A percentile compares a stretch with the other conserved stretches of the same genome.
Conservation (phyloP, 768 basidiomycete species). For the Podaxis pistillaris region DNA sequence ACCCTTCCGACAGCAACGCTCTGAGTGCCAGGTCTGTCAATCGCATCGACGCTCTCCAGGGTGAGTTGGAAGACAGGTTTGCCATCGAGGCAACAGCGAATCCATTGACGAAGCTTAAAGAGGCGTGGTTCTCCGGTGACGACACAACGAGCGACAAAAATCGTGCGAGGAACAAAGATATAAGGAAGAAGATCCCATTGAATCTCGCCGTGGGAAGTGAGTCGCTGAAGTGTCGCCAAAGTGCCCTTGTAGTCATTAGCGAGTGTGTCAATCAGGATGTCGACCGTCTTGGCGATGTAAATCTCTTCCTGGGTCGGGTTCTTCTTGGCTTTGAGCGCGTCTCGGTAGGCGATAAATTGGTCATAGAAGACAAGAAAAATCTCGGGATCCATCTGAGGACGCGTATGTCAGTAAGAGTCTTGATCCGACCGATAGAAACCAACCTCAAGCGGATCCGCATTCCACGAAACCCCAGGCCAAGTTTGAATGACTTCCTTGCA, state of each 20-base stretch:
- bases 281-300: conserved; percentile 43
- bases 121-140: conserved; percentile 52
- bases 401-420: neutral
- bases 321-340: conserved; percentile 35
- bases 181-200: conserved; percentile 54
- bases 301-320: conserved; percentile 37
- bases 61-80: conserved; percentile 41
- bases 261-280: conserved; percentile 49
- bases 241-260: conserved; percentile 49
- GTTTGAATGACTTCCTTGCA: conserved; percentile 57
- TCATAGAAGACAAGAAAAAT: conserved; percentile 53
- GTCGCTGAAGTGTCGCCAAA: conserved; percentile 42
- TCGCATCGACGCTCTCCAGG: conserved; percentile 52
- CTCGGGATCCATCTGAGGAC: conserved; percentile 50
- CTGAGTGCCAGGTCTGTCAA: conserved; percentile 36
- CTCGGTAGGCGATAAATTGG: conserved; percentile 42
- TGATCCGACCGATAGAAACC: neutral
- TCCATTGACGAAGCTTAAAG: conserved; percentile 43
- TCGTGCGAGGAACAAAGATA: conserved; percentile 52
- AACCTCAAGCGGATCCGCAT: conserved; percentile 55
- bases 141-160: conserved; percentile 51
- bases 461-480: conserved; percentile 64
- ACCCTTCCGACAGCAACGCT: conserved; percentile 40
- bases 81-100: conserved; percentile 32
- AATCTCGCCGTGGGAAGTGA: conserved; percentile 55